phyloP scores from a whole-genome alignment of 768 basidiomycete genomes.

The Coprinopsis marcescibilis region DNA sequence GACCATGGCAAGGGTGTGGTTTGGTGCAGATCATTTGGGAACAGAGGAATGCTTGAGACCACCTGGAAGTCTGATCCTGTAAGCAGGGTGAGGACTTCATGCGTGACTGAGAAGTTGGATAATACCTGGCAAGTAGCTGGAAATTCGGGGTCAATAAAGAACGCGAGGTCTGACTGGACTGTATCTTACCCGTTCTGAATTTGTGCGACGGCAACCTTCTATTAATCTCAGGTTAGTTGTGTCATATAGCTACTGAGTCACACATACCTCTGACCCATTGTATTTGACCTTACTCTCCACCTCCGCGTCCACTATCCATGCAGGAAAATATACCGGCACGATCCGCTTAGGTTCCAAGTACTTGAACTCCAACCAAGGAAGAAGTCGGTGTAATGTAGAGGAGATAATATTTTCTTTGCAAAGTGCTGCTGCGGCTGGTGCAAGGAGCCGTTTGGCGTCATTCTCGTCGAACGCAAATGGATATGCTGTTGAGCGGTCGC shows the following conservation, averaged over 20 bases:
- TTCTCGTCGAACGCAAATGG: slow-evolving; percentile 46
- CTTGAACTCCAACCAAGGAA: slow-evolving; percentile 33
- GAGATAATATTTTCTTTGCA: slow-evolving; percentile 19
- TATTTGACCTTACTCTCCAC: slow-evolving; percentile 32
- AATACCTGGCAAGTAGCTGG: slow-evolving; percentile 43
- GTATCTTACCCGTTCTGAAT: slow-evolving; percentile 43
- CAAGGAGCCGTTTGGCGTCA: slow-evolving; percentile 36
- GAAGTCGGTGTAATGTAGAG: slow-evolving; percentile 28
- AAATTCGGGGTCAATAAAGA: background rate
- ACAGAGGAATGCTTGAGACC: slow-evolving; percentile 39
- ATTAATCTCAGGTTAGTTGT: background rate
- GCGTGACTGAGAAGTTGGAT: background rate
- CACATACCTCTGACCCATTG: slow-evolving; percentile 24
- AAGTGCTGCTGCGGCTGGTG: slow-evolving; percentile 24
- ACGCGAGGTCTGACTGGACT: slow-evolving; percentile 5
- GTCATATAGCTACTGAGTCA: background rate
- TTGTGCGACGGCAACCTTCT: slow-evolving; percentile 29
- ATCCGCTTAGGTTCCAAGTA: slow-evolving; percentile 40
- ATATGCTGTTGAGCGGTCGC: slow-evolving; percentile 30
- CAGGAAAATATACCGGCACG: slow-evolving; percentile 54
- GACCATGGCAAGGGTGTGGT: slow-evolving; percentile 41
- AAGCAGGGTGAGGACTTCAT: background rate
- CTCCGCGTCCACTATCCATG: slow-evolving; percentile 57
- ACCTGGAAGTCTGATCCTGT: slow-evolving; percentile 40
- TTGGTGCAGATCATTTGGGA: slow-evolving; percentile 19